These are phyloP conservation scores for Linum trigynum DNA, from an alignment of 345 rosid species.

Conservation along the genomic window DNA sequence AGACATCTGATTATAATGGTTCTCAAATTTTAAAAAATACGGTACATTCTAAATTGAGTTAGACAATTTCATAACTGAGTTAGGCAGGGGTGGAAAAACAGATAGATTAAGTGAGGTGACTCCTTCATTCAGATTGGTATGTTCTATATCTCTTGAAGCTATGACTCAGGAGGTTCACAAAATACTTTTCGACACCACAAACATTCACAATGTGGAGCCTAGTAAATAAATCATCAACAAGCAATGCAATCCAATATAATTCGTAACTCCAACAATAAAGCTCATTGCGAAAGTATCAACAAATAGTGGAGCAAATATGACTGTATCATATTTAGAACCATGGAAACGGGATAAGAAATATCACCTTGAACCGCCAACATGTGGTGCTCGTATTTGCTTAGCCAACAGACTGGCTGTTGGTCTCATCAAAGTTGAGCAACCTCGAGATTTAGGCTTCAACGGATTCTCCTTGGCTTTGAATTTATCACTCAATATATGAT, in stretches of 20 bases:
- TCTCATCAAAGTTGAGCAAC: conserved; percentile 88
- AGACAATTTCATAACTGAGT: neutral
- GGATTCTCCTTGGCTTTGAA: conserved; percentile 30
- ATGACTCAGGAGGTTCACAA: no score
- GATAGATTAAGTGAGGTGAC: no score
- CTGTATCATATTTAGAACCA: no score
- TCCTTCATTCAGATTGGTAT: no score
- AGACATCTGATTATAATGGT: neutral
- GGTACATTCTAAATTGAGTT: neutral
- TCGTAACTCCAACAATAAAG: neutral
- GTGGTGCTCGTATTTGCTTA: conserved; percentile 45
- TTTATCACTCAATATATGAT: conserved; percentile 26
- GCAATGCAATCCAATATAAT: neutral
- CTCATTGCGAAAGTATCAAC: neutral
- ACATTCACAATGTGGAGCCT: no score
- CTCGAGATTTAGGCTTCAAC: conserved; percentile 33
- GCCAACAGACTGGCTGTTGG: conserved; percentile 87
- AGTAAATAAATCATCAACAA: no score
- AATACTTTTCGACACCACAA: no score
- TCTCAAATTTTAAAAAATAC: neutral
- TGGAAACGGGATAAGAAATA: conserved; percentile 2
- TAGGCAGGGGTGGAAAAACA: neutral
- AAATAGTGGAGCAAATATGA: neutral
- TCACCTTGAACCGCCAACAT: conserved; percentile 47
- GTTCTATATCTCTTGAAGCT: no score